Evolutionary conservation across 1,284 basidiomycete genomes (phyloP).

Genomic region (Austroboletus sp.): DNA sequence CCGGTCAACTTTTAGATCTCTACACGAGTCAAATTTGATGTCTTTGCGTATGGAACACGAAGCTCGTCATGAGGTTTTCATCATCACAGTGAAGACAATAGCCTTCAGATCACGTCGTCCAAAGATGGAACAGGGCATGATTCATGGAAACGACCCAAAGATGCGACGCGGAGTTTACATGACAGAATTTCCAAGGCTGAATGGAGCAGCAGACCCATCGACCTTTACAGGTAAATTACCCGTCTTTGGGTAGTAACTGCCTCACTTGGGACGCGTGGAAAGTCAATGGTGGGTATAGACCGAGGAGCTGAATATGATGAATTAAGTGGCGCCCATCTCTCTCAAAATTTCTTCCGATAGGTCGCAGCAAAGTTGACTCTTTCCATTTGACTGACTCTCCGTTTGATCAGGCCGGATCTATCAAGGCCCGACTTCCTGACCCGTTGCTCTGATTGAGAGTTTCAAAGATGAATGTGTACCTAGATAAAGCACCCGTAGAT

Average conservation of each 20-base stretch:
- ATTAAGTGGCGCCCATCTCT: slow-evolving; percentile 8
- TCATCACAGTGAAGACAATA: slow-evolving; percentile 14
- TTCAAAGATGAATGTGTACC: neutral
- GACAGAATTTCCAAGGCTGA: slow-evolving; percentile 12
- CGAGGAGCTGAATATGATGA: slow-evolving; percentile 22
- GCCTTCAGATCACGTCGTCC: slow-evolving; percentile 9
- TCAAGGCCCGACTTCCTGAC: slow-evolving; percentile 1
- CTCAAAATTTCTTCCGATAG: slow-evolving; percentile 9
- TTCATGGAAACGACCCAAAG: slow-evolving; percentile 4
- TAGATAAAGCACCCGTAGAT: neutral
- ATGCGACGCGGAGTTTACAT: slow-evolving; percentile 20
- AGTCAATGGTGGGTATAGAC: slow-evolving; percentile 17
- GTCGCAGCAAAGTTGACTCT: slow-evolving; percentile 1
- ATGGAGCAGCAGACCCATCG: slow-evolving; percentile 2
- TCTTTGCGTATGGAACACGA: slow-evolving; percentile 6
- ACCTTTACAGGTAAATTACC: slow-evolving; percentile 5
- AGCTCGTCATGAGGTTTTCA: slow-evolving; percentile 14
- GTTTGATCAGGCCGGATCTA: slow-evolving; percentile 1
- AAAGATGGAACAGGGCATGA: slow-evolving; percentile 13
- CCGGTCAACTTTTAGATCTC: slow-evolving; percentile 1
- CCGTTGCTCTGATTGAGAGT: neutral
- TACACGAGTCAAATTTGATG: slow-evolving; percentile 22
- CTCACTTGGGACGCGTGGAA: slow-evolving; percentile 13
- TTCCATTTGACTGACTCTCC: neutral
- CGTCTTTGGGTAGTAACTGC: slow-evolving; percentile 9